Conservation (phyloP, 805 yeast species). For the Candida manassasensis region DNA sequence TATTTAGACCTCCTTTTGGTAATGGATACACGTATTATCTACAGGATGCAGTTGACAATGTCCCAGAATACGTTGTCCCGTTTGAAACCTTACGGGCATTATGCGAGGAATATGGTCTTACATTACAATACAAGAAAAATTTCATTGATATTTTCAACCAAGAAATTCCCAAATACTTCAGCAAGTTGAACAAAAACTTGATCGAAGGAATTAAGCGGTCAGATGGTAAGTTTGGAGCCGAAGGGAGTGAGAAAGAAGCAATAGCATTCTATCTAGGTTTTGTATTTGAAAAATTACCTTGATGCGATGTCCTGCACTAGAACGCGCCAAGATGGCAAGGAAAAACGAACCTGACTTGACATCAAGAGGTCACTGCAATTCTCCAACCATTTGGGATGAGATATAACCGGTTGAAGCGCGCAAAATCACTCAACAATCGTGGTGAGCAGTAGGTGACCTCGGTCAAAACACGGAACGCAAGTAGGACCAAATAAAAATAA, state of each 20-base stretch:
- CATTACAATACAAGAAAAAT: constrained; percentile 65
- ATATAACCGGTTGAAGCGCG: no score
- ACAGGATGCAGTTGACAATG: constrained; percentile 92
- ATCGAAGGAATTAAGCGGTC: constrained; percentile 65
- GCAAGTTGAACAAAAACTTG: constrained; percentile 54
- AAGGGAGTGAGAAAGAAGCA: constrained; percentile 85
- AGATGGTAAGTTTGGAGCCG: constrained; percentile 82
- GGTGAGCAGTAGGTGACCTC: no score
- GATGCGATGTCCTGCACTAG: no score
- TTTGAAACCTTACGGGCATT: constrained; percentile 80
- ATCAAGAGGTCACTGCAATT: no score
- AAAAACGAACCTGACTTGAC: no score
- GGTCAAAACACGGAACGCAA: no score
- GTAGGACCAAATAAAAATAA: no score
- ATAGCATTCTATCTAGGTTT: constrained; percentile 84
- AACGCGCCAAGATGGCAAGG: no score
- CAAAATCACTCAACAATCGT: no score
- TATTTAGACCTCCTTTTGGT: constrained; percentile 73
- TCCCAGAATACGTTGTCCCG: constrained; percentile 95
- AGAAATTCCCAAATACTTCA: constrained; percentile 66
- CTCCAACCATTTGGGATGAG: no score
- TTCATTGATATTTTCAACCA: constrained; percentile 79
- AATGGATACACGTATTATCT: constrained; percentile 76
- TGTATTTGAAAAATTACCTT: constrained; percentile 60
- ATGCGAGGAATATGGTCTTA: constrained; percentile 79